Conservation (phyloP, 2,329 filamentous ascomycete genomes). For the Taxawa tesnikishii region DNA sequence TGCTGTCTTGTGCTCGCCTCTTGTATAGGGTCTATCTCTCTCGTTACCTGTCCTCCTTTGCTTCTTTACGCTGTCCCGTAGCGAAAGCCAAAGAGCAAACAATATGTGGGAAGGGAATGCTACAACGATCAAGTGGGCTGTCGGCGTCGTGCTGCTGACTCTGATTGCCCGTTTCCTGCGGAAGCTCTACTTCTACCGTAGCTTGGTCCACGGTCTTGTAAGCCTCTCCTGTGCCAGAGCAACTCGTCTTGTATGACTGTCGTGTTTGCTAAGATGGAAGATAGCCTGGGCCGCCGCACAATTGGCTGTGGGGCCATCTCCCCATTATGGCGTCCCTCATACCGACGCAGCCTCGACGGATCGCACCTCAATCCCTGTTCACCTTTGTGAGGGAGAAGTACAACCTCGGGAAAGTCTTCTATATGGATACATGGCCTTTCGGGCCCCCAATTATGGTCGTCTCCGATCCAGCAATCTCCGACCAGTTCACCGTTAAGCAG, state of each 20-base stretch:
- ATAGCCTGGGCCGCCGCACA: slow-evolving; percentile 29
- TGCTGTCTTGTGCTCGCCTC: too few relatives aligned
- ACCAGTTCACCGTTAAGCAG: slow-evolving; percentile 23
- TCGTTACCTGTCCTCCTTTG: too few relatives aligned
- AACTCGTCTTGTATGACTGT: too few relatives aligned
- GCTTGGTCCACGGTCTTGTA: slow-evolving; percentile 11
- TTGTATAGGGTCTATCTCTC: too few relatives aligned
- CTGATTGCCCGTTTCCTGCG: slow-evolving; percentile 14
- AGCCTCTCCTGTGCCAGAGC: too few relatives aligned
- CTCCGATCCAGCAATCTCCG: slow-evolving; percentile 23
- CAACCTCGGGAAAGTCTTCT: slow-evolving; percentile 25
- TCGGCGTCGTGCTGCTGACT: slow-evolving; percentile 12
- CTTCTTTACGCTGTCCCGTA: too few relatives aligned
- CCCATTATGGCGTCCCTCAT: slow-evolving; percentile 24
- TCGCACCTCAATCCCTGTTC: slow-evolving; percentile 23
- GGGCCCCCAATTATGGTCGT: slow-evolving; percentile 22
- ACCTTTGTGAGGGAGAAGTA: slow-evolving; percentile 24
- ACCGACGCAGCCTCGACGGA: slow-evolving; percentile 18
- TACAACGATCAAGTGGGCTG: slow-evolving; percentile 11
- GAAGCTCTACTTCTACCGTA: slow-evolving; percentile 14
- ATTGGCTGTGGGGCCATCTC: slow-evolving; percentile 28
- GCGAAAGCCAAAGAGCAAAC: too few relatives aligned
- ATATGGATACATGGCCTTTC: slow-evolving; percentile 33
- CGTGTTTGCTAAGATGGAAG: too few relatives aligned
- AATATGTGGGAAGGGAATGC: not conserved